Base-by-base conservation (phyloP, 1,139 yeast genomes). In the Pichia sp. region DNA sequence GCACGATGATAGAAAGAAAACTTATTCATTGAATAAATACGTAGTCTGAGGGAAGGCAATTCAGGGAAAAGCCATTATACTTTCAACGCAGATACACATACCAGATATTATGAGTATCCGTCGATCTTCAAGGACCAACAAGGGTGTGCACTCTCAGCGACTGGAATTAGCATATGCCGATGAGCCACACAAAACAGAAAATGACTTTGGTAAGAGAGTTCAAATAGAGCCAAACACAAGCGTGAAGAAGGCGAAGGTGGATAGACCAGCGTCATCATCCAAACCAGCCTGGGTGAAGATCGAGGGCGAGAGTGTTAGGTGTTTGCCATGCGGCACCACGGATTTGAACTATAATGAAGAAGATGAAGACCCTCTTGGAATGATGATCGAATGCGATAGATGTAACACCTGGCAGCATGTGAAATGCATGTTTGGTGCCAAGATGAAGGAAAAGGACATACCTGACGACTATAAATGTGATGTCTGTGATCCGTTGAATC, bases 341-440 rank as follows among this genome's bases (percentile, higher is more conserved):
- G 84, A 85, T 62, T 81, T 76, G 14, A 84, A 81, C 58, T 84
- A 80, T 62, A 74, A 83, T 59, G 87, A 78, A 56, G 84, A 77
- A 1, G 87, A 77, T 55, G 84, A 77, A 1, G 79, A 77, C 6
- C 91, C 85, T 58, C 76, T 78, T 27, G 83, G 87, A 6, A 76
- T 79, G 40, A 87, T 88, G 92, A 81, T 87, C 38, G 88, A 86
- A 65, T 90, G 97, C 70, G 96, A 87, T 54, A 65, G 72, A 27
- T 90, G 97, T 67, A 71, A 77, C 53, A 83, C 90, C 12, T 90
- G 97, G 97, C 97, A 90, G 67, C 97, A 90, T 67, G 81, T 84
- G 40, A 74, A 71, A 54, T 90, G 97, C 69, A 79, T 87, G 79
- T 79, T 87, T 48, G 83, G 77, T 49, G 70, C 77, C 63, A 67